phyloP scores from a whole-genome alignment of 228 moss, liverwort and hornwort genomes.

The Sphagnum magellanicum region DNA sequence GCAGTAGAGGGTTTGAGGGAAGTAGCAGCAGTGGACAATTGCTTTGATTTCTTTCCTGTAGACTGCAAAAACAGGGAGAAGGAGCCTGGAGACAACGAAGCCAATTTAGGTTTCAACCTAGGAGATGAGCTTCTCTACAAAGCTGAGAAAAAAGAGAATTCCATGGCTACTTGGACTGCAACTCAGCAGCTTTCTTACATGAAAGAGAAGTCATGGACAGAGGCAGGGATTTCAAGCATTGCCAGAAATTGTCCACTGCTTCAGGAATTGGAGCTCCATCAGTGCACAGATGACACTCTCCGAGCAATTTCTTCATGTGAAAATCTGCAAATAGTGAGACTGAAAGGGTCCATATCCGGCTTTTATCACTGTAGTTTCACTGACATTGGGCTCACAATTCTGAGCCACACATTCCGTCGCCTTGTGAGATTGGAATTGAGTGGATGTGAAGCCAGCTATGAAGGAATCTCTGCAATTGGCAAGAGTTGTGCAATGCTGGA shows the following conservation, averaged over 20 bases:
- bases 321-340: constrained; percentile 40
- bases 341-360: constrained; percentile 35
- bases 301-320: constrained; percentile 29
- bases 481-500: constrained; percentile 50
- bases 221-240: constrained; percentile 30
- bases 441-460: constrained; percentile 51
- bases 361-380: constrained; percentile 41
- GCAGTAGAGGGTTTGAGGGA: too few relatives aligned
- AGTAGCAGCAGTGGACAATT: too few relatives aligned
- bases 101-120: neutral
- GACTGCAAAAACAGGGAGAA: neutral
- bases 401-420: constrained; percentile 38
- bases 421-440: constrained; percentile 42
- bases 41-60: too few relatives aligned
- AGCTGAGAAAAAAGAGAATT: neutral
- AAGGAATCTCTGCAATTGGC: constrained; percentile 50
- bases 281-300: constrained; percentile 54
- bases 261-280: constrained; percentile 47
- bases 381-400: constrained; percentile 48
- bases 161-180: constrained; percentile 6
- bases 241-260: constrained; percentile 29
- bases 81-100: neutral
- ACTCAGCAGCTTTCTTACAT: constrained; percentile 1
- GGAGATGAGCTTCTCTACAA: neutral
- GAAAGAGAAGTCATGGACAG: constrained; percentile 7